Evolutionary conservation across 305 asterid genomes (phyloP).

Genomic region (Salvia sclarea): DNA sequence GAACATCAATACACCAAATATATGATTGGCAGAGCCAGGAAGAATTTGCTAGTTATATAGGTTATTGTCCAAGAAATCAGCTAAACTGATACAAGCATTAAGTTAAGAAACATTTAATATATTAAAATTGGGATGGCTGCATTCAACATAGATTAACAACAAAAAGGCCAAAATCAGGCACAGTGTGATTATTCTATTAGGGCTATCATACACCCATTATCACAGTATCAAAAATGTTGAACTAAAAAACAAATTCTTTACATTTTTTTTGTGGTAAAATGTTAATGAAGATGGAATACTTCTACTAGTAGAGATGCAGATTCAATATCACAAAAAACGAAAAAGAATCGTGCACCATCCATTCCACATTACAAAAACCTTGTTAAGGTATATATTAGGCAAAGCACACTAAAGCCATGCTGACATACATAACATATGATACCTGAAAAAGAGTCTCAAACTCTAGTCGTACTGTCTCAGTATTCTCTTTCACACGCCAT

Average conservation of each 20-base stretch:
- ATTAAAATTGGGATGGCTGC: not conserved
- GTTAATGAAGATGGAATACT: conserved; percentile 7
- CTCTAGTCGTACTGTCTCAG: conserved; percentile 67
- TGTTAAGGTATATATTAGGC: not conserved
- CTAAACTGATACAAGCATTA: not conserved
- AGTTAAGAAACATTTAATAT: not conserved
- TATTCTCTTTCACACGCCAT: conserved; percentile 96
- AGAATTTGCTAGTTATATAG: not conserved
- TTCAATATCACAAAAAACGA: not conserved
- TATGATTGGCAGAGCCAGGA: no score
- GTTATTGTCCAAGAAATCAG: not conserved
- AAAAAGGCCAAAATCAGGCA: not conserved
- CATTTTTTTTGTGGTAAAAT: not conserved
- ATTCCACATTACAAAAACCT: conserved; percentile 9
- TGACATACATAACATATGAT: conserved; percentile 11
- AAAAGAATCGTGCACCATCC: not conserved
- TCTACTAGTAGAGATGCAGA: not conserved
- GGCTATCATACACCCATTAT: not conserved
- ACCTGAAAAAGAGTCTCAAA: conserved; percentile 98
- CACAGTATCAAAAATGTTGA: not conserved
- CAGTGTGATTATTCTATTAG: not conserved
- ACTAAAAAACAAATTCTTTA: not conserved
- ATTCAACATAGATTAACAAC: not conserved
- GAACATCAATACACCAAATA: not conserved
- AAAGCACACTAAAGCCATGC: not conserved